A percentile compares a stretch with the other conserved stretches of the same genome.
These are phyloP conservation scores for Leptodontidium sp. DNA, from an alignment of 2,329 filamentous ascomycete species.

Conservation along the genomic window DNA sequence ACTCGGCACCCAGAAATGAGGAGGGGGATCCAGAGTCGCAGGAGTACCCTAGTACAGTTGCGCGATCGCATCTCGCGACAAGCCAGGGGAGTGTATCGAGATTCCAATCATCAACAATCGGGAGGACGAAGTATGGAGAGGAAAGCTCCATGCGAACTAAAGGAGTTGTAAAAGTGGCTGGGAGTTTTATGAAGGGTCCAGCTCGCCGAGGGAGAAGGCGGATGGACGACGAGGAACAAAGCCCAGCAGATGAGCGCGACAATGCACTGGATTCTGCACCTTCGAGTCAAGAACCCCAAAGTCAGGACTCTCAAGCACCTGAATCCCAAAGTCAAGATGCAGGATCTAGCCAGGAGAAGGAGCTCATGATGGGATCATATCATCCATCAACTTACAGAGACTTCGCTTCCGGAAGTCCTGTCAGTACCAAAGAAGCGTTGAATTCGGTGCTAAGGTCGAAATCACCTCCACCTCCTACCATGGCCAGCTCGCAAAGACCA, in stretches of 20 bases:
- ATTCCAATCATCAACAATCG: slow-evolving; percentile 57
- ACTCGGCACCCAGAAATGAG: slow-evolving; percentile 38
- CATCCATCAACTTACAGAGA: slow-evolving; percentile 41
- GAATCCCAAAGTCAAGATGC: slow-evolving; percentile 31
- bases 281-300: slow-evolving; percentile 45
- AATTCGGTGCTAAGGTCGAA: slow-evolving; percentile 42
- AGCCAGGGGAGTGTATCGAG: slow-evolving; percentile 62
- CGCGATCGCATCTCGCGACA: slow-evolving; percentile 55
- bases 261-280: slow-evolving; percentile 44
- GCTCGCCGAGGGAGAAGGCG: slow-evolving; percentile 76
- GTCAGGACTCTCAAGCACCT: slow-evolving; percentile 34
- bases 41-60: slow-evolving; percentile 55
- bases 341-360: slow-evolving; percentile 37
- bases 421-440: slow-evolving; percentile 53
- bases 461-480: slow-evolving; percentile 43
- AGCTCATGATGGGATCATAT: slow-evolving; percentile 48
- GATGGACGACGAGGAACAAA: slow-evolving; percentile 57
- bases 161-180: slow-evolving; percentile 76
- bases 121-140: slow-evolving; percentile 64
- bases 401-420: slow-evolving; percentile 64
- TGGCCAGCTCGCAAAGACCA: slow-evolving; percentile 40
- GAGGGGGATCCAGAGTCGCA: slow-evolving; percentile 37
- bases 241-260: slow-evolving; percentile 47
- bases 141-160: slow-evolving; percentile 82
- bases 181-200: slow-evolving; percentile 81